These are phyloP conservation scores for Eucalyptus tenuipes DNA, from an alignment of 345 rosid species.

Conservation along the genomic window DNA sequence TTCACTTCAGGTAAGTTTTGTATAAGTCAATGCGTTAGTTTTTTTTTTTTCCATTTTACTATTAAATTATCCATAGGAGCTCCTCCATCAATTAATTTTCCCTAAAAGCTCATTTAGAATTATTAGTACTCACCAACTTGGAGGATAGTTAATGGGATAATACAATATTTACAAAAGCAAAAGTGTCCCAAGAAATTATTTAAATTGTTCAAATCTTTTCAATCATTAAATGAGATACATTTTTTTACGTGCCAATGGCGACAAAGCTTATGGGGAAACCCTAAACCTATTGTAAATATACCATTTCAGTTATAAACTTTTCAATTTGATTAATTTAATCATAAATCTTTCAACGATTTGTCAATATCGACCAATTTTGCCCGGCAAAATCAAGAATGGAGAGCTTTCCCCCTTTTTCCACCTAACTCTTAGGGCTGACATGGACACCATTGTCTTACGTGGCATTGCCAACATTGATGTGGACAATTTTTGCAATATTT, in stretches of 20 bases:
- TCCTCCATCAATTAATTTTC: not conserved
- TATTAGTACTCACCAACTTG: not conserved
- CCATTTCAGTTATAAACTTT: no score
- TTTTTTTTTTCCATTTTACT: not conserved
- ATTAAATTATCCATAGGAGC: not conserved
- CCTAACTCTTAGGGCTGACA: no score
- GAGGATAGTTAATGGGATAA: not conserved
- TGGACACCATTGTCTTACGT: no score
- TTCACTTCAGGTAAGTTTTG: not conserved
- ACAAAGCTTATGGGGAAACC: not conserved
- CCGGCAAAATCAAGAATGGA: not conserved
- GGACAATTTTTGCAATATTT: not conserved
- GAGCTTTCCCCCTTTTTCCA: no score
- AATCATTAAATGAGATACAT: not conserved
- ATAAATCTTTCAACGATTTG: no score
- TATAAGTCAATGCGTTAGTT: not conserved
- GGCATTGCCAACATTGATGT: accelerated
- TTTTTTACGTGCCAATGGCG: not conserved
- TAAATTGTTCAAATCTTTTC: not conserved
- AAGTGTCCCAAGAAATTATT: not conserved
- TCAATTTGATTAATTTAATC: no score
- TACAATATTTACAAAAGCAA: not conserved
- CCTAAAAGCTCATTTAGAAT: not conserved
- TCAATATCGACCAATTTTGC: not conserved
- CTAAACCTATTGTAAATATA: not conserved